phyloP scores from a whole-genome alignment of 208 protist species.

The Entamoeba invadens region DNA sequence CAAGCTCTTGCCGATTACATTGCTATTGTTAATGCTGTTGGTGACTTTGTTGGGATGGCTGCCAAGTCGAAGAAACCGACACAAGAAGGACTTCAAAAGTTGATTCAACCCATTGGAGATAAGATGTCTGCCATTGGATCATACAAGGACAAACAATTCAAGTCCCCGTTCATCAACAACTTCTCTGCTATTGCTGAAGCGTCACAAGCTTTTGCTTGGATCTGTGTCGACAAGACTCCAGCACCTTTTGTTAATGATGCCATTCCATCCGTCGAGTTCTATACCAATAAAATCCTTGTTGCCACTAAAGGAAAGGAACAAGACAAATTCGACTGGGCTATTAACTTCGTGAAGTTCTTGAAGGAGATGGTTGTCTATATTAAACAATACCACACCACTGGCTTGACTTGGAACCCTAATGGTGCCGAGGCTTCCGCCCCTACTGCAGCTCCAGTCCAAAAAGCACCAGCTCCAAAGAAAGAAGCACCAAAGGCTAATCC shows the following conservation, averaged over 20 bases:
- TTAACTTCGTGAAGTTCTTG: background rate
- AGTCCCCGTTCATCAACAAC: background rate
- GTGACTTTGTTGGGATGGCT: background rate
- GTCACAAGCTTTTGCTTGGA: background rate
- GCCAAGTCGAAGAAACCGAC: background rate
- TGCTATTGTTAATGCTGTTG: background rate
- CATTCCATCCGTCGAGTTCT: background rate
- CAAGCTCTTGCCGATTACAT: background rate
- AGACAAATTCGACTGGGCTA: constrained; percentile 2
- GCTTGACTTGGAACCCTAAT: constrained; percentile 1
- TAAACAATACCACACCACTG: constrained; percentile 14
- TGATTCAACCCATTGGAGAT: background rate
- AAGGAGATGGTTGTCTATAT: constrained; percentile 6
- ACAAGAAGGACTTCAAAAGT: constrained; percentile 6
- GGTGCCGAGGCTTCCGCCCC: background rate
- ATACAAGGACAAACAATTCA: constrained; percentile 1
- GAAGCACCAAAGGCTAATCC: background rate
- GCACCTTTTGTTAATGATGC: background rate
- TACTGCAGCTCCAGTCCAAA: background rate
- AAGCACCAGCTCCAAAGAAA: background rate
- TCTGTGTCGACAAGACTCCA: constrained; percentile 4
- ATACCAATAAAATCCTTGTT: constrained; percentile 8
- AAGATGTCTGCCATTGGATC: background rate
- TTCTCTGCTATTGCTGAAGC: background rate
- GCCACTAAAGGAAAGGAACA: constrained; percentile 6